These are phyloP conservation scores for Candida chauliodis DNA, from an alignment of 805 yeast species.

Conservation along the genomic window DNA sequence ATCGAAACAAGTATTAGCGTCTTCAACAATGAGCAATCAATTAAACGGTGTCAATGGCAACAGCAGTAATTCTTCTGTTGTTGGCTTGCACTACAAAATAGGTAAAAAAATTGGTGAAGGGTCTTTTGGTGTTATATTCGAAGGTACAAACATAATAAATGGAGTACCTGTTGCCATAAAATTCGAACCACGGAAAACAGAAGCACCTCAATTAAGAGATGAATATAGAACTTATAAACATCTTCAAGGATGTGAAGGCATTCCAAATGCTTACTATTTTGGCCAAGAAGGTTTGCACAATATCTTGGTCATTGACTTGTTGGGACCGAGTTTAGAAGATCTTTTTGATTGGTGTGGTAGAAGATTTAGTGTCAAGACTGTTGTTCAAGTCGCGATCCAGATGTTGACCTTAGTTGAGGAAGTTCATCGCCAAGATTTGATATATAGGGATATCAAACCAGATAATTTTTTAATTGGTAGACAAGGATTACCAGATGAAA, in stretches of 20 bases:
- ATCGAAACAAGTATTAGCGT: conserved; percentile 2
- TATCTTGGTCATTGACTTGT: conserved; percentile 68
- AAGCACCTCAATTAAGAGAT: conserved; percentile 80
- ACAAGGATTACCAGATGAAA: conserved; percentile 57
- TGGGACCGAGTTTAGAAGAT: conserved; percentile 81
- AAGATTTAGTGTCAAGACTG: conserved; percentile 66
- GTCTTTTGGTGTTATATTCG: conserved; percentile 80
- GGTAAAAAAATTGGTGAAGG: conserved; percentile 88
- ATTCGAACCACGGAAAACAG: conserved; percentile 76
- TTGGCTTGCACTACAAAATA: conserved; percentile 69
- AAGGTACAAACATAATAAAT: conserved; percentile 70
- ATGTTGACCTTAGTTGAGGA: conserved; percentile 71
- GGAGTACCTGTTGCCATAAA: conserved; percentile 70
- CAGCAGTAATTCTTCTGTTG: conserved; percentile 20
- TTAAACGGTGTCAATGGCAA: conserved; percentile 1
- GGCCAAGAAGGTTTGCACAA: conserved; percentile 85
- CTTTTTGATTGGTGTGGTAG: conserved; percentile 87
- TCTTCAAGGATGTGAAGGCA: conserved; percentile 63
- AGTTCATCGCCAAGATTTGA: conserved; percentile 72
- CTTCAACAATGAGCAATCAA: background rate
- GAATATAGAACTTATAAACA: conserved; percentile 77
- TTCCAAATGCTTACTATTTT: conserved; percentile 80
- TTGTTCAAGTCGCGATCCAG: conserved; percentile 70
- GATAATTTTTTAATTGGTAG: conserved; percentile 75
- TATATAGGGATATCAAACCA: conserved; percentile 80